Conservation (phyloP, 2,329 filamentous ascomycete genomes). For the Botryotinia globosa region DNA sequence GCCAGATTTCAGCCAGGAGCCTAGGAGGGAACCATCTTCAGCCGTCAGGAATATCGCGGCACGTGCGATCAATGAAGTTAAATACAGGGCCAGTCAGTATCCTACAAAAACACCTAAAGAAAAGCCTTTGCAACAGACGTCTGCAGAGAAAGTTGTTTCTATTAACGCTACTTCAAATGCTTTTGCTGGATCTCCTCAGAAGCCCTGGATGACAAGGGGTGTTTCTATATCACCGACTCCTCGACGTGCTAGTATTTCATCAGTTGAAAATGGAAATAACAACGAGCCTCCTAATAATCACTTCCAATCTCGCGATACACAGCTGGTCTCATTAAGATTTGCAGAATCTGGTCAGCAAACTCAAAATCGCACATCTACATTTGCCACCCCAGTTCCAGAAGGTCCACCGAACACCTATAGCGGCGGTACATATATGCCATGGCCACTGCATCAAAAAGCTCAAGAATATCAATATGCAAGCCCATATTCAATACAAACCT, state of each 20-base stretch:
- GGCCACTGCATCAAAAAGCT: not conserved
- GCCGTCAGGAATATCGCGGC: not conserved
- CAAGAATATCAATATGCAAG: not conserved
- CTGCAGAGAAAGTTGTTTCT: not conserved
- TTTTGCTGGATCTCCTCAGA: conserved; percentile 1
- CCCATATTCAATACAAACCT: not conserved
- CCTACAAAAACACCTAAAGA: not conserved
- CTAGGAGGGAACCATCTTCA: not conserved
- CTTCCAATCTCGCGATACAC: not conserved
- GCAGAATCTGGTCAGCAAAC: not conserved
- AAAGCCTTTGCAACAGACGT: not conserved
- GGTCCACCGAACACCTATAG: too few species aligned
- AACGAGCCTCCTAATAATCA: not conserved
- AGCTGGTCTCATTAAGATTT: not conserved
- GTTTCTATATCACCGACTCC: not conserved
- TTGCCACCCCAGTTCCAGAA: not conserved
- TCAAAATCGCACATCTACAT: not conserved
- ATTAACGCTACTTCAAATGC: not conserved
- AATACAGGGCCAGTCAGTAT: not conserved
- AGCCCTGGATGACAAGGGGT: not conserved
- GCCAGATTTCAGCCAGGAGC: not conserved
- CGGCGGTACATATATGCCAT: not conserved
- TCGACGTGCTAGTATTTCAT: not conserved
- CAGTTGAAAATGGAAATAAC: not conserved
- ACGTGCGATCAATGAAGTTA: not conserved